Percentiles rank a stretch among this genome's conserved stretches.
These are phyloP conservation scores for Beta lomatogona DNA, from an alignment of 179 eudicot species.

Conservation along the genomic window DNA sequence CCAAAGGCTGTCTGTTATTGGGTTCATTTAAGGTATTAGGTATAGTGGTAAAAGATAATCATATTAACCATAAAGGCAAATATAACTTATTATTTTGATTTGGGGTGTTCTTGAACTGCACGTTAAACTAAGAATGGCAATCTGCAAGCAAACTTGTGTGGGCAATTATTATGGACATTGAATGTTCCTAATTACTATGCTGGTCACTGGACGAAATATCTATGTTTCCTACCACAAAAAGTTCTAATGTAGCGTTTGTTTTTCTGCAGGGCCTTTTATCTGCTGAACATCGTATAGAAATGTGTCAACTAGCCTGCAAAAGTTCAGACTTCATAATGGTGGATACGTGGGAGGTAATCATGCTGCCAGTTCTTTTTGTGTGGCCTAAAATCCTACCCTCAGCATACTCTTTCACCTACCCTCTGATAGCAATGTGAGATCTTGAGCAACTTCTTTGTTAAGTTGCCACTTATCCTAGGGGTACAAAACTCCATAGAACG, in stretches of 20 bases:
- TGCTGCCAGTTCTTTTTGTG: background rate
- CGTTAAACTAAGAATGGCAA: background rate
- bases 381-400: background rate
- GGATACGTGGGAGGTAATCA: slow-evolving; percentile 93
- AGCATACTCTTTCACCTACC: background rate
- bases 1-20: background rate
- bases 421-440: background rate
- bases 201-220: background rate
- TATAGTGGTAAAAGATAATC: background rate
- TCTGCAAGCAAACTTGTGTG: background rate
- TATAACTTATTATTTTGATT: background rate
- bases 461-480: background rate
- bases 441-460: background rate
- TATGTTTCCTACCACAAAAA: background rate
- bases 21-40: background rate
- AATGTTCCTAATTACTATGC: background rate
- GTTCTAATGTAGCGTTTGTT: background rate
- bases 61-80: background rate
- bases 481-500: background rate
- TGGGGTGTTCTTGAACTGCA: background rate
- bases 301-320: slow-evolving; percentile 84
- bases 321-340: slow-evolving; percentile 87
- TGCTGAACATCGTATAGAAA: slow-evolving; percentile 73
- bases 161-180: background rate
- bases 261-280: slow-evolving; percentile 66